Percentiles rank a stretch among this genome's conserved stretches.
Conservation (phyloP, 441 rosid genomes). For the Eutrema salsugineum region DNA sequence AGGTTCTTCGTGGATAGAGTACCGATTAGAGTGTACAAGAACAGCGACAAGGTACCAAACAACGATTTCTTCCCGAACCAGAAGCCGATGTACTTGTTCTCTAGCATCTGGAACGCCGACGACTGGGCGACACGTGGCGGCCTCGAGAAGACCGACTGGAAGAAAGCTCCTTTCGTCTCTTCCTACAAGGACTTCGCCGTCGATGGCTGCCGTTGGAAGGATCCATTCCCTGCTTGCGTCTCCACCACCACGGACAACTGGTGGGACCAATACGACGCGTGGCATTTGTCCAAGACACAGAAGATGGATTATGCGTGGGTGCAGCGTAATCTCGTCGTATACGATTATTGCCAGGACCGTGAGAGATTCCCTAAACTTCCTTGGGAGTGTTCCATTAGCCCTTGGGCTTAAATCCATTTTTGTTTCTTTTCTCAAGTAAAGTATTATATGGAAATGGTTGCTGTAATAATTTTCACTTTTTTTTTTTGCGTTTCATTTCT, state of each 20-base stretch:
- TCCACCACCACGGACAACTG: slow-evolving; percentile 80
- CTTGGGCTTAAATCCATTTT: slow-evolving; percentile 53
- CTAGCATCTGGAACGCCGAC: slow-evolving; percentile 95
- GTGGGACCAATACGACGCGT: slow-evolving; percentile 90
- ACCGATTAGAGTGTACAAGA: slow-evolving; percentile 71
- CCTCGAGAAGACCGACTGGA: slow-evolving; percentile 91
- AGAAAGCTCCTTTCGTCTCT: slow-evolving; percentile 80
- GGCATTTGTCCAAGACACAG: slow-evolving; percentile 75
- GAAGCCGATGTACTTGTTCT: slow-evolving; percentile 93
- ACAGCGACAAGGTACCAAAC: slow-evolving; percentile 54
- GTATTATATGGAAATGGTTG: slow-evolving; percentile 2
- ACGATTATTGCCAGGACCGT: slow-evolving; percentile 75
- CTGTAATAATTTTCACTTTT: slow-evolving; percentile 1
- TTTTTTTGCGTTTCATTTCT: not conserved
- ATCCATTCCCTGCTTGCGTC: slow-evolving; percentile 83
- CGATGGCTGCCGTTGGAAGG: slow-evolving; percentile 89
- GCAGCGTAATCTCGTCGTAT: slow-evolving; percentile 80
- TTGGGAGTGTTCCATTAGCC: slow-evolving; percentile 78
- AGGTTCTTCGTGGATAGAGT: slow-evolving; percentile 80
- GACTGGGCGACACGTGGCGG: slow-evolving; percentile 98
- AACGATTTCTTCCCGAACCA: slow-evolving; percentile 87
- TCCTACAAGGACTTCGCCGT: slow-evolving; percentile 78
- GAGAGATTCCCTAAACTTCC: slow-evolving; percentile 59
- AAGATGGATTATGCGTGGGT: slow-evolving; percentile 89
- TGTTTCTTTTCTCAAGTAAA: not conserved